phyloP scores from a whole-genome alignment of 1,284 basidiomycete species.

The Tausonia pullulans region DNA sequence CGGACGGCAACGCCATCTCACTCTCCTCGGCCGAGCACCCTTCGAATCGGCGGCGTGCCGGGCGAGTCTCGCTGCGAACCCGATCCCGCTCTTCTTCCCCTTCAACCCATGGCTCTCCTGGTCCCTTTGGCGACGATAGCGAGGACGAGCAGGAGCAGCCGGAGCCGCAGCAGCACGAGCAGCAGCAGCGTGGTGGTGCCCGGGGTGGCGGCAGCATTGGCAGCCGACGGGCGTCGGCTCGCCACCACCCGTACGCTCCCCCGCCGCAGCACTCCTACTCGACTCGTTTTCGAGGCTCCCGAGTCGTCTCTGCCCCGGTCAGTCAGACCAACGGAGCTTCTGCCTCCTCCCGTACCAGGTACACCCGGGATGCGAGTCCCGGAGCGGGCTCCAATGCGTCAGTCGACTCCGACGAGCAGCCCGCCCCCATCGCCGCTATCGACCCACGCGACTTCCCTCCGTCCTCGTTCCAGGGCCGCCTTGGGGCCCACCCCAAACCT shows the following conservation, averaged over 20 bases:
- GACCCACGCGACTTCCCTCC: neutral
- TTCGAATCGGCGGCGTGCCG: neutral
- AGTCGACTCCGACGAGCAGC: constrained; percentile 2
- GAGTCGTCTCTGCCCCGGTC: neutral
- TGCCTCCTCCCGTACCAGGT: too few species aligned
- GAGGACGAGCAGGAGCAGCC: neutral
- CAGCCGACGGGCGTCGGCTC: neutral
- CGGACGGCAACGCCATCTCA: neutral
- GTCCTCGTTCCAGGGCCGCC: neutral
- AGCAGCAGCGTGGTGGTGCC: neutral
- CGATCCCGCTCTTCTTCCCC: neutral
- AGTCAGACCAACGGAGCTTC: neutral
- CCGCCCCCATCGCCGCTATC: neutral
- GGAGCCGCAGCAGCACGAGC: neutral
- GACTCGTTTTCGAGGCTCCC: constrained; percentile 1
- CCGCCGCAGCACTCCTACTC: neutral
- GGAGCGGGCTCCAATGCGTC: neutral
- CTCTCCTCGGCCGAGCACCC: neutral
- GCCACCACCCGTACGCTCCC: neutral
- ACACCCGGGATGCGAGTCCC: neutral
- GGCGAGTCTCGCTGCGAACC: neutral
- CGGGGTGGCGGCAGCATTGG: neutral
- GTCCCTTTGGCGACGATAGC: neutral
- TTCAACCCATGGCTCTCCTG: neutral
- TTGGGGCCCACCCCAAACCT: neutral